These are phyloP conservation scores for Tetrahymena elliotti DNA, from an alignment of 73 alveolate species.

Conservation along the genomic window DNA sequence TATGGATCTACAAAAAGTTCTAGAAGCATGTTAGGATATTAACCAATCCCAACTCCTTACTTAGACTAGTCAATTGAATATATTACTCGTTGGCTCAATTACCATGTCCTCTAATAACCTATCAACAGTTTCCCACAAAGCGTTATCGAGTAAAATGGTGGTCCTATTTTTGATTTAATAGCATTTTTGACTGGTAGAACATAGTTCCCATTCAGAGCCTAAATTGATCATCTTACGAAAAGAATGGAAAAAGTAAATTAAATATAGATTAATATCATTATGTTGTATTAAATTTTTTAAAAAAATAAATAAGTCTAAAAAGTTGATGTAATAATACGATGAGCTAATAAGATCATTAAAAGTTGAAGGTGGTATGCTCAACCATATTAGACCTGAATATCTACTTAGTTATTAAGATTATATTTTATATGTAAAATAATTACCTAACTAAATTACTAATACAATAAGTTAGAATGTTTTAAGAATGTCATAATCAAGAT, in stretches of 20 bases:
- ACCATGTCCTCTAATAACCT: slow-evolving; percentile 60
- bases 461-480: slow-evolving; percentile 23
- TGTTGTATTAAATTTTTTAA: neutral
- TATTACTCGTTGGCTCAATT: slow-evolving; percentile 86
- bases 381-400: slow-evolving; percentile 94
- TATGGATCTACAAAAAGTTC: neutral
- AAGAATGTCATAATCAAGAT: slow-evolving; percentile 27
- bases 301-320: slow-evolving; percentile 23
- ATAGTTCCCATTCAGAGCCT: slow-evolving; percentile 84
- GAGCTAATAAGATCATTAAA: slow-evolving; percentile 84
- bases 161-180: slow-evolving; percentile 76
- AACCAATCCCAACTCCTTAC: slow-evolving; percentile 72
- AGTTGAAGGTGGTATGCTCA: slow-evolving; percentile 90
- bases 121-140: slow-evolving; percentile 87
- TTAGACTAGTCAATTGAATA: slow-evolving; percentile 85
- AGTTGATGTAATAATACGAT: slow-evolving; percentile 76
- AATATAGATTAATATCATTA: neutral
- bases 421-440: slow-evolving; percentile 33
- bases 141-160: slow-evolving; percentile 78
- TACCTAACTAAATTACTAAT: slow-evolving; percentile 24
- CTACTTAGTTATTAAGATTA: slow-evolving; percentile 72
- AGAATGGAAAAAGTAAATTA: neutral
- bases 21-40: slow-evolving; percentile 68
- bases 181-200: slow-evolving; percentile 87
- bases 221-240: slow-evolving; percentile 46